These are phyloP conservation scores for Obba rivulosa DNA, from an alignment of 768 basidiomycete species.

Conservation along the genomic window DNA sequence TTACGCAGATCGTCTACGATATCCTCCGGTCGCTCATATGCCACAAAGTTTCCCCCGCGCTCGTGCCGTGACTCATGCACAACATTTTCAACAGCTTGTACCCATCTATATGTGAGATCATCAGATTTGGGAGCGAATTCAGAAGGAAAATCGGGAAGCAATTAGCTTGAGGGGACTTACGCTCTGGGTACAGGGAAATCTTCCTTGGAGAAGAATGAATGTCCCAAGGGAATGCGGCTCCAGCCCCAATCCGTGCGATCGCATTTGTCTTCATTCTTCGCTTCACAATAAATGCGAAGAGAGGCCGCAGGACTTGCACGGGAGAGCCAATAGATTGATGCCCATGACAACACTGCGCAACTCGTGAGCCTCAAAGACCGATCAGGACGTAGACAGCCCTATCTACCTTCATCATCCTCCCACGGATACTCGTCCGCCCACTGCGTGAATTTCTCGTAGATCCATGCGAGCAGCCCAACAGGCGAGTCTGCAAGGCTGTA, in stretches of 20 bases:
- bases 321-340: constrained; percentile 56
- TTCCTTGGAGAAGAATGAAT: constrained; percentile 28
- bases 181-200: constrained; percentile 9
- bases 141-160: too few relatives aligned
- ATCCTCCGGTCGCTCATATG: constrained; percentile 20
- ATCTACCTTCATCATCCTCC: constrained; percentile 47
- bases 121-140: too few relatives aligned
- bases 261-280: neutral
- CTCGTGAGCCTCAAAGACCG: neutral
- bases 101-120: constrained; percentile 11
- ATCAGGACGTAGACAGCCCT: neutral
- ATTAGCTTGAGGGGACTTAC: constrained; percentile 11
- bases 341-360: constrained; percentile 49
- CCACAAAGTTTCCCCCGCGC: constrained; percentile 26
- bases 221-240: constrained; percentile 21
- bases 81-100: constrained; percentile 17
- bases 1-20: constrained; percentile 22
- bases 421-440: constrained; percentile 44
- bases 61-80: constrained; percentile 21
- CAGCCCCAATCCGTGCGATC: neutral
- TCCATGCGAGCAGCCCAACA: constrained; percentile 33
- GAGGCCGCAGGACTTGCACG: constrained; percentile 54
- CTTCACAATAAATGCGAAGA: constrained; percentile 54
- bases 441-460: constrained; percentile 24
- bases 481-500: constrained; percentile 54